A percentile compares a stretch with the other conserved stretches of the same genome.
Evolutionary conservation across 2,329 filamentous ascomycete genomes (phyloP).

Genomic region (Acephala macrosclerotiorum): DNA sequence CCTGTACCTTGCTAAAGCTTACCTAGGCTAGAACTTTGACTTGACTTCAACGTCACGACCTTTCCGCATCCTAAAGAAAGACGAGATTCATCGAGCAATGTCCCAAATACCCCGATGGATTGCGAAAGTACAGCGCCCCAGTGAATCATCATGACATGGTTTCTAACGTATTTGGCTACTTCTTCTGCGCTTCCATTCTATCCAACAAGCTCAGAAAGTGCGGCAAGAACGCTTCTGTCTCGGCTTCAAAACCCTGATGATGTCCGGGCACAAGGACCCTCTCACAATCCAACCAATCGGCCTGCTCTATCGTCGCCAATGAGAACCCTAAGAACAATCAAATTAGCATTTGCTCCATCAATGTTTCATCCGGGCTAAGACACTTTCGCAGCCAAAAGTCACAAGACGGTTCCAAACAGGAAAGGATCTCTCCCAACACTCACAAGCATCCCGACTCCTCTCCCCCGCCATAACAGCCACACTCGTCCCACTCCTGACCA

Average conservation of each 20-base stretch:
- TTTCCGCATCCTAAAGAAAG: no score
- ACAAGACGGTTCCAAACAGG: no score
- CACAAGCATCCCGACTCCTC: conserved; percentile 40
- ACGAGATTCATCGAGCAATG: no score
- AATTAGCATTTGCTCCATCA: no score
- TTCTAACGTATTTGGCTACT: neutral
- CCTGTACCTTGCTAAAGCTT: no score
- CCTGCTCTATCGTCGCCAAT: conserved; percentile 40
- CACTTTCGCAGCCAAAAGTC: no score
- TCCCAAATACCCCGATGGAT: no score
- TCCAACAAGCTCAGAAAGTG: conserved; percentile 40
- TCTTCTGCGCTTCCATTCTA: conserved; percentile 31
- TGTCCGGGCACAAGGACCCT: conserved; percentile 41
- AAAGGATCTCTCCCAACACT: no score
- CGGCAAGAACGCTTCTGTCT: conserved; percentile 41
- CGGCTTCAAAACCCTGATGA: conserved; percentile 44
- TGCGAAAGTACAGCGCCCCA: no score
- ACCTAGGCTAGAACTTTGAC: no score
- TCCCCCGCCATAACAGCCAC: conserved; percentile 42
- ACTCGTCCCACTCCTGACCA: conserved; percentile 39
- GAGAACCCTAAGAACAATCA: conserved; percentile 30
- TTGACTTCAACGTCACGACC: no score
- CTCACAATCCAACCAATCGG: conserved; percentile 41
- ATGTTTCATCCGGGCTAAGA: no score
- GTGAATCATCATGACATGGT: neutral